Base-by-base conservation (phyloP, 2,329 filamentous ascomycete genomes). In the Beauveria australis region DNA sequence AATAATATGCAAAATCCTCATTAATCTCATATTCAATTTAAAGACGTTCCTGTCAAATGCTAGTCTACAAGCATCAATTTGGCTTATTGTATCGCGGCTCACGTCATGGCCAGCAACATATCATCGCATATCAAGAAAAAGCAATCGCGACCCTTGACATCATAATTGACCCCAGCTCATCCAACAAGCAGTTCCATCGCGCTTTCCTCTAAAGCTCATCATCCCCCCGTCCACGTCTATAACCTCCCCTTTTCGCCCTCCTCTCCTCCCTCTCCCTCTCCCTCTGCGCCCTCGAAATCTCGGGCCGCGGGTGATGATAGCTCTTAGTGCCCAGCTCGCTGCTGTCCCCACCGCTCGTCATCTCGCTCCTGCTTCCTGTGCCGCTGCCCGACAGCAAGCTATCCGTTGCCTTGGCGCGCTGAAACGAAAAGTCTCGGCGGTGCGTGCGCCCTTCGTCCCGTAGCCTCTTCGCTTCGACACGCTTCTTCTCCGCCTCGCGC, bases 311-410 rank as follows among this genome's bases (percentile, higher is more conserved):
- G 65, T 84, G 81, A 64, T 75, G 76, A 67, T 85, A 84, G 43
- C 80, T 78, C 76, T 84, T 84, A 65, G 81, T 84, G 33, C 82
- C 82, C 9, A 79, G 65, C 2, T 84, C 81, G 68, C 78, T 79
- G 49, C 71, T 71, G 3, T 54, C 63, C 53, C 63, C 68, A 9
- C 30, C 41, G 19, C 16, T n/a, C 56, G 57, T 73, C 62, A 68
- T 70, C 61, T 77, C 76, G 67, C 76, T 78, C 60, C 74, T 72
- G 52, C 66, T 10, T 55, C 72, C 71, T 33, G 73, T 75, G 57
- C 72, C 71, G 30, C 73, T 49, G 18, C 51, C 58, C 7, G 62
- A 67, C 46, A 70, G 59, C 41, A 69, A 22, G 37, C 72, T 72
- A 63, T 72, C 74, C 48, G 65, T 72, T 65, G 55, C 67, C 61